Evolutionary conservation across 805 yeast species (phyloP).

Genomic region (Dipodascopsis uninucleata): DNA sequence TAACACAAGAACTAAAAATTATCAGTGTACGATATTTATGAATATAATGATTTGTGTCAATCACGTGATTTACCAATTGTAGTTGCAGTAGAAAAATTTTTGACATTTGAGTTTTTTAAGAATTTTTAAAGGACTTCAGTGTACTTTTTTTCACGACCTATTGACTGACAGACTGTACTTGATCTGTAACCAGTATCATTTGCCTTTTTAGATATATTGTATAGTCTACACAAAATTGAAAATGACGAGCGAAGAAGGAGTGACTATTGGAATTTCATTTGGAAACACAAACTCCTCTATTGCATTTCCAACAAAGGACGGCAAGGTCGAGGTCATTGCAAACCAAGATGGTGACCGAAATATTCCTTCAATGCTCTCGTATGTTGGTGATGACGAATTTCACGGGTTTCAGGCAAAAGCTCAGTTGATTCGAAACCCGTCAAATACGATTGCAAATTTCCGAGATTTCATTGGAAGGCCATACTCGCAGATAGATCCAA

Average conservation of each 20-base stretch:
- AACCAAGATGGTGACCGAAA: constrained; percentile 99
- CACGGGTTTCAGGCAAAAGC: constrained; percentile 96
- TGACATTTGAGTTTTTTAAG: no score
- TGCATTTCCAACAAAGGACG: constrained; percentile 76
- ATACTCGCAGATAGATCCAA: constrained; percentile 64
- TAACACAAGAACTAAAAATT: no score
- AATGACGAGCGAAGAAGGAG: no score
- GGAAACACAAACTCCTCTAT: constrained; percentile 96
- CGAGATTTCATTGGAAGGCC: constrained; percentile 85
- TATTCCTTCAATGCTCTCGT: constrained; percentile 87
- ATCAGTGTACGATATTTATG: no score
- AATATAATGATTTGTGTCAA: no score
- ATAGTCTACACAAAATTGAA: neutral
- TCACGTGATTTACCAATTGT: no score
- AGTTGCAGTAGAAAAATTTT: no score
- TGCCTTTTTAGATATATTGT: neutral
- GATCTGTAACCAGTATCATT: no score
- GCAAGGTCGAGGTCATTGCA: constrained; percentile 94
- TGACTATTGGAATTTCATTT: constrained; percentile 91
- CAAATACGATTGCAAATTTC: constrained; percentile 82
- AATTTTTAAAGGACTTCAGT: no score
- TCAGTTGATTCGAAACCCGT: constrained; percentile 86
- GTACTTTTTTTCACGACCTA: no score
- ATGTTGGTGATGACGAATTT: constrained; percentile 91
- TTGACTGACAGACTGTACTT: no score